These are phyloP conservation scores for Calonectria henricotiae DNA, from an alignment of 2,329 filamentous ascomycete species.

Conservation along the genomic window DNA sequence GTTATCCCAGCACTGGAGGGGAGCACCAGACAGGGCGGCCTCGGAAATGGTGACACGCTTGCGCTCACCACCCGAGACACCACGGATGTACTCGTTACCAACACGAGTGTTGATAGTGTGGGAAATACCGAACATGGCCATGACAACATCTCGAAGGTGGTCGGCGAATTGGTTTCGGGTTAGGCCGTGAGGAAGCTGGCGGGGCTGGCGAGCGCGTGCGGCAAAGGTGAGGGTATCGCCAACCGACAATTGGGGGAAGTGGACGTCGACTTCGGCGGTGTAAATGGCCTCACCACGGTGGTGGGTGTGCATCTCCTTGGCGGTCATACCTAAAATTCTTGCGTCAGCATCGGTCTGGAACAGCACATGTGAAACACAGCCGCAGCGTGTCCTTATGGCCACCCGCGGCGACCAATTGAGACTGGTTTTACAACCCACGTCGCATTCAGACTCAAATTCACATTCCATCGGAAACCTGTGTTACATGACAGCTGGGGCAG, in stretches of 20 bases:
- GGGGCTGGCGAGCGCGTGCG: conserved; percentile 78
- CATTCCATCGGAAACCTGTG: conserved; percentile 28
- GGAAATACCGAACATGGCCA: conserved; percentile 83
- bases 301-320: conserved; percentile 82
- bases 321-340: conserved; percentile 69
- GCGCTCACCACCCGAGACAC: conserved; percentile 82
- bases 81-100: conserved; percentile 83
- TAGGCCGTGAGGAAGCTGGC: conserved; percentile 73
- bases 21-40: conserved; percentile 72
- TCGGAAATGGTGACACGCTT: conserved; percentile 78
- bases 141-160: conserved; percentile 80
- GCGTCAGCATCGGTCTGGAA: conserved; percentile 29
- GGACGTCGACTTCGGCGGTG: conserved; percentile 87
- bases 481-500: neutral
- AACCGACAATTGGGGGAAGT: conserved; percentile 84
- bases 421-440: neutral
- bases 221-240: conserved; percentile 87
- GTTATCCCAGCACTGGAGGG: conserved; percentile 81
- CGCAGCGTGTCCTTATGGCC: neutral
- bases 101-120: conserved; percentile 83
- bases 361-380: conserved; percentile 24
- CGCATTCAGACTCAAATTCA: conserved; percentile 18
- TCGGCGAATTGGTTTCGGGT: conserved; percentile 70
- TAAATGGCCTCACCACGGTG: conserved; percentile 92
- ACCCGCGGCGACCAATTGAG: neutral